Evolutionary conservation across 1,139 yeast species (phyloP).

Genomic region (Zhuliangozyma blackwelliae): DNA sequence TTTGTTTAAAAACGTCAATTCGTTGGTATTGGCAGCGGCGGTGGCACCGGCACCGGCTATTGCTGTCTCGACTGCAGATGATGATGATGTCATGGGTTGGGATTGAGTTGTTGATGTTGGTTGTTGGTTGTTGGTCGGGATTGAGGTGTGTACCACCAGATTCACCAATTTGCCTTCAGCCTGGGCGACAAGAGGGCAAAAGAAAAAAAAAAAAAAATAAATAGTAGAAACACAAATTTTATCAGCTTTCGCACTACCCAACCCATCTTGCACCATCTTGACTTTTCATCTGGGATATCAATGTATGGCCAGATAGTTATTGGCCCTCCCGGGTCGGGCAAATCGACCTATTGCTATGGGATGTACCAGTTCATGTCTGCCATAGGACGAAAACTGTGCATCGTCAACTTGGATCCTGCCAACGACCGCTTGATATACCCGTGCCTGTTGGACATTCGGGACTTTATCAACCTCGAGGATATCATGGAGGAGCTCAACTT

Average conservation of each 20-base stretch:
- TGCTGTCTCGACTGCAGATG: no score
- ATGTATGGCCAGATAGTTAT: constrained; percentile 88
- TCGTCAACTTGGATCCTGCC: constrained; percentile 92
- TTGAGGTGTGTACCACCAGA: no score
- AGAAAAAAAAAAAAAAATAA: no score
- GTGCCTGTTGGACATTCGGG: constrained; percentile 83
- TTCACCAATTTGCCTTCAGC: no score
- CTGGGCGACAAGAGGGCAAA: no score
- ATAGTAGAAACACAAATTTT: no score
- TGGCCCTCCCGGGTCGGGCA: constrained; percentile 98
- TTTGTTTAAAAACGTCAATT: constrained; percentile 40
- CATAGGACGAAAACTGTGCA: constrained; percentile 81
- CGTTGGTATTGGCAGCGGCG: constrained; percentile 14
- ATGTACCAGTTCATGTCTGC: constrained; percentile 89
- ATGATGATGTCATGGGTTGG: no score
- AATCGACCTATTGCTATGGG: constrained; percentile 91
- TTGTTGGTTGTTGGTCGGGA: no score
- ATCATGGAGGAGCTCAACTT: constrained; percentile 75
- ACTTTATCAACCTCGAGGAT: constrained; percentile 81
- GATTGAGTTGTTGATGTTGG: no score
- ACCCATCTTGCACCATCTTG: no score
- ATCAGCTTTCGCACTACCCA: no score
- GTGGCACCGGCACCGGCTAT: no score
- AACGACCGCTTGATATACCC: constrained; percentile 81
- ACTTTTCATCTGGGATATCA: background rate